These are phyloP conservation scores for Bacidia gigantensis DNA, from an alignment of 495 filamentous ascomycete genomes.

Conservation along the genomic window DNA sequence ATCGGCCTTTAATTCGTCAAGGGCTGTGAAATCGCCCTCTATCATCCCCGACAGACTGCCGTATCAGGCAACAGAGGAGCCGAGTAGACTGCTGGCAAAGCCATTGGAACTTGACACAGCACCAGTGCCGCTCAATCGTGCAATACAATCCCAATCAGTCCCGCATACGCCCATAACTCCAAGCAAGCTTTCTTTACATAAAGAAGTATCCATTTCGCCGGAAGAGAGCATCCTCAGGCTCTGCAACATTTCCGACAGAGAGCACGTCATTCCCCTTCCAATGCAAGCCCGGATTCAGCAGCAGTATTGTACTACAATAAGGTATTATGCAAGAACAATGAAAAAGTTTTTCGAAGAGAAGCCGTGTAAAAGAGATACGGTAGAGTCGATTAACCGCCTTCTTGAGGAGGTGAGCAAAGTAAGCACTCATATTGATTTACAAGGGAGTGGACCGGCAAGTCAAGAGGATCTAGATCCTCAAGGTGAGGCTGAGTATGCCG, in stretches of 20 bases:
- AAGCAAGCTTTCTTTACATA: conserved; percentile 17
- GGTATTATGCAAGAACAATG: conserved; percentile 14
- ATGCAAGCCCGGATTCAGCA: conserved; percentile 19
- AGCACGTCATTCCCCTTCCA: conserved; percentile 18
- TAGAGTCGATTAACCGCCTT: conserved; percentile 27
- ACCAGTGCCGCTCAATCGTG: background rate
- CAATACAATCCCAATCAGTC: conserved; percentile 6
- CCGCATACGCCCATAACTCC: conserved; percentile 14
- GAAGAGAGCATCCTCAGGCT: conserved; percentile 8
- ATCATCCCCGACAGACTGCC: conserved; percentile 10
- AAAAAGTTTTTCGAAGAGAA: conserved; percentile 14
- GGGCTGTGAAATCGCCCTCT: conserved; percentile 6
- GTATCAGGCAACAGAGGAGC: conserved; percentile 6
- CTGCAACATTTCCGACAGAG: conserved; percentile 11
- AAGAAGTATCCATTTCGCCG: conserved; percentile 7
- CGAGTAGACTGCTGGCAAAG: conserved; percentile 7
- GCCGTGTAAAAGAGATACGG: conserved; percentile 8
- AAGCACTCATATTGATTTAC: conserved; percentile 41
- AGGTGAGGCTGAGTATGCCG: conserved; percentile 40
- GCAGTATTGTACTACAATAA: conserved; percentile 19
- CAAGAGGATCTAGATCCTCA: conserved; percentile 25
- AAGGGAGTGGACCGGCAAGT: conserved; percentile 27
- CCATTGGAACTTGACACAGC: conserved; percentile 8
- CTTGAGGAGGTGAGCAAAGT: conserved; percentile 34
- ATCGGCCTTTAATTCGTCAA: background rate